Evolutionary conservation across 208 protist species (phyloP).

Genomic region (Tritrichomonas musculus): DNA sequence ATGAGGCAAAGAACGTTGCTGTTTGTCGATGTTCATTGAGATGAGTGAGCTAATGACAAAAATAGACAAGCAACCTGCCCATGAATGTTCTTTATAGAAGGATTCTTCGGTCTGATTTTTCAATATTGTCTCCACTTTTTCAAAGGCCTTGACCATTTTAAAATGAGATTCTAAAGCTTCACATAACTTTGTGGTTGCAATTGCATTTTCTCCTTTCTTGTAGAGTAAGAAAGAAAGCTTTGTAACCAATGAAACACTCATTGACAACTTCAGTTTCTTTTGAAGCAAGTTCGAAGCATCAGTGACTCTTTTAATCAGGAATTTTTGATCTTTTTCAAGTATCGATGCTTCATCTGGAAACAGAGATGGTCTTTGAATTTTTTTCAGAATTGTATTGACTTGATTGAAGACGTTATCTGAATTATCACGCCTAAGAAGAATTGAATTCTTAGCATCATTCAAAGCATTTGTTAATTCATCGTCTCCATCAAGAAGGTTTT

Average conservation of each 20-base stretch:
- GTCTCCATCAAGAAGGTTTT: background rate
- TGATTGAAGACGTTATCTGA: background rate
- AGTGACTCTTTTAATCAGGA: background rate
- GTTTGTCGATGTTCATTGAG: no score
- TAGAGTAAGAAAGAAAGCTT: background rate
- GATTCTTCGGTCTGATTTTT: background rate
- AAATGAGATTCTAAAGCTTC: slow-evolving; percentile 27
- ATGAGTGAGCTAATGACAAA: no score
- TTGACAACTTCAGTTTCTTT: slow-evolving; percentile 7
- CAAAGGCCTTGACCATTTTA: background rate
- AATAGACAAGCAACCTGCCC: background rate
- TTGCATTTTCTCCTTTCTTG: background rate
- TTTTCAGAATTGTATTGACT: background rate
- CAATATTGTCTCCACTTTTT: slow-evolving; percentile 7
- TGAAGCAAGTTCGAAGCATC: background rate
- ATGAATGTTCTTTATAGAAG: slow-evolving; percentile 19
- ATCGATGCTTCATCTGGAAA: background rate
- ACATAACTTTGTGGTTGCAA: background rate
- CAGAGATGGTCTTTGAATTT: no score
- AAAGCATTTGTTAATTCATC: no score
- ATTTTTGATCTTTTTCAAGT: background rate
- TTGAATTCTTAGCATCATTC: no score
- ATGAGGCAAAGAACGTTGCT: no score
- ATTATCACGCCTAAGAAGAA: background rate
- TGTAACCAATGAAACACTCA: background rate